Conservation (phyloP, 768 basidiomycete genomes). For the Boletales sp. region DNA sequence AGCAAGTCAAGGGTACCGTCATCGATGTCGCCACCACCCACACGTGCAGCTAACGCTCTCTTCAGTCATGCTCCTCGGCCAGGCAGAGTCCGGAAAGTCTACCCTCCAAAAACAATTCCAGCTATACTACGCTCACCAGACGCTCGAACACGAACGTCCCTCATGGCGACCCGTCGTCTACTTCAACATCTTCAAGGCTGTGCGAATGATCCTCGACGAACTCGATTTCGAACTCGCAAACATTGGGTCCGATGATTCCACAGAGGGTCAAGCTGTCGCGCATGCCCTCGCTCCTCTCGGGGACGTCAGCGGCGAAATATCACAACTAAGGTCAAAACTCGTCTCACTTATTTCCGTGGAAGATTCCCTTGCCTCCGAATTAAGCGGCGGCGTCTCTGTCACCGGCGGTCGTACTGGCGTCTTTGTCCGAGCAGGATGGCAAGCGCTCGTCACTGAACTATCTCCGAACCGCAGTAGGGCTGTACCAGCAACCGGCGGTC, state of each 20-base stretch:
- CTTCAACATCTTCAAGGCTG: slow-evolving; percentile 79
- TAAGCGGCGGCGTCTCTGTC: slow-evolving; percentile 62
- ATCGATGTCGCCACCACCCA: neutral
- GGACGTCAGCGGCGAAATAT: slow-evolving; percentile 43
- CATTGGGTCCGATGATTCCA: slow-evolving; percentile 24
- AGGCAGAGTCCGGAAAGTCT: slow-evolving; percentile 81
- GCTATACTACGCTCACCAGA: slow-evolving; percentile 68
- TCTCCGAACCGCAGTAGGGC: slow-evolving; percentile 41
- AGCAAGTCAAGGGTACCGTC: slow-evolving; percentile 51
- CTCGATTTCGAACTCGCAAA: slow-evolving; percentile 55
- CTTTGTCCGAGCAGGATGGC: slow-evolving; percentile 73
- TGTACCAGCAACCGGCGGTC: slow-evolving; percentile 32
- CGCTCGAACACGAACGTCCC: slow-evolving; percentile 66
- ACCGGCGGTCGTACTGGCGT: slow-evolving; percentile 59
- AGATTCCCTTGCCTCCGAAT: slow-evolving; percentile 61
- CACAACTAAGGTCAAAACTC: slow-evolving; percentile 50
- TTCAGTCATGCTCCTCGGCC: slow-evolving; percentile 71
- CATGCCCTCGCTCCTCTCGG: slow-evolving; percentile 32
- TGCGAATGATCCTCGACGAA: slow-evolving; percentile 71
- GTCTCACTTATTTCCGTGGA: slow-evolving; percentile 66
- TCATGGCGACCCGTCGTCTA: slow-evolving; percentile 80
- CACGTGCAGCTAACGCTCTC: slow-evolving; percentile 5
- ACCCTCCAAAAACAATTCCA: slow-evolving; percentile 86
- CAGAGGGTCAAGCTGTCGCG: slow-evolving; percentile 30
- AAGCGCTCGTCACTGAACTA: slow-evolving; percentile 47